Evolutionary conservation across 768 basidiomycete genomes (phyloP), one percentile per base, ranked within the genome.

Genomic region (Leccinum boreale): DNA sequence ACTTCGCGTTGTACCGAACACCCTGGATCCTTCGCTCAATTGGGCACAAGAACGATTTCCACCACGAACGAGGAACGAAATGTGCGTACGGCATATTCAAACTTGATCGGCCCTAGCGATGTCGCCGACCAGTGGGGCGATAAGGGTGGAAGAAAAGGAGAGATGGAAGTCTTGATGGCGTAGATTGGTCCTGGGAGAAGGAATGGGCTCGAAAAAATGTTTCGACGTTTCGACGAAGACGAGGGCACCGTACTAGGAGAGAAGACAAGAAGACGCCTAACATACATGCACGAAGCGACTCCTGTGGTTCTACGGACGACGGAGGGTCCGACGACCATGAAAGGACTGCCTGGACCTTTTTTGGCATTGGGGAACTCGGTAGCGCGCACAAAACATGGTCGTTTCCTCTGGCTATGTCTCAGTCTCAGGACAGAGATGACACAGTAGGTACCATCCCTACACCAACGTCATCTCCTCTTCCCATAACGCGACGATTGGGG

Each of bases 1-100:
- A 0, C 78, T 74, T 42, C 78, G 82, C 4, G 72, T 98, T 1
- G 81, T 92, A 2, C 96, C 95, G 0, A 96, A 95, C 65, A 90
- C 91, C 0, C 84, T 79, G 62, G 81, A 75, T 67, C 84, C 66
- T 55, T 73, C 59, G 42, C 81, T 76, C 55, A 70, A 67, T 63
- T 49, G 9, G 50, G 60, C 17, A 23, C n/a, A 23, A 36, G 44
- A 33, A 28, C 0, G 7, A 3, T 49, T 47, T 54, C 53, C 15
- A 21, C 44, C 1, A 50, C 51, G 3, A 50, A 64, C 7, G 64
- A 65, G 8, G 62, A 64, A 0, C 64, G 70, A 2, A 73, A 73
- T 23, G 73, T 71, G 9, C 86, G 88, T 50, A 75, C 82, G 0
- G 77, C 82, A 0, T 64, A 89, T 50, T 80, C 85, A 61, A 91